Base-by-base conservation (phyloP, 176 grass and related monocot genomes). In the Triticum urartu region DNA sequence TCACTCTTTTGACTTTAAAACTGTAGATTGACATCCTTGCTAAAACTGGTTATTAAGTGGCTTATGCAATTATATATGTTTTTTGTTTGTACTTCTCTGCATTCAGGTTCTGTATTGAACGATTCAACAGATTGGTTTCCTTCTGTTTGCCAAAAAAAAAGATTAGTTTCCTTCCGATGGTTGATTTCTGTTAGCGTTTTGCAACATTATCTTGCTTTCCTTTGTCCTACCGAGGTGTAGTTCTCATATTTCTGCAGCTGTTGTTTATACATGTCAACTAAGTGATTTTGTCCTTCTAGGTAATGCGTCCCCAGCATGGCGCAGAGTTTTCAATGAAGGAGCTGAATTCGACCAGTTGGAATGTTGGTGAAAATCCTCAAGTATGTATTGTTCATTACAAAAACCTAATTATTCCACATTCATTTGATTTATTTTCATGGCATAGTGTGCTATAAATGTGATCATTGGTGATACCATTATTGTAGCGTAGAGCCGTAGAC, bases 341-440 rank as follows among this genome's bases (percentile, higher is more conserved):
- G 45, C 59, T 95, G 18, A 95, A 92, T 88, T 74, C 86, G 64
- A 77, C 18, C 42, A 80, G 84, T 48, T 95, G 93, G 93, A 95
- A 85, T 84, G 87, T 86, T 79, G 86, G 91, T 34, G 84, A 86
- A 75, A 72, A 68, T 81, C 93, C 86, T 89, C 68, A 91, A 34
- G 93, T 95, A 95, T 87, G 81, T 11, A 63, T 26, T 45, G 21
- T 40, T 56, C 50, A 30, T 79, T 21, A 13, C 15, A 18, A 45
- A 77, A 38, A 38, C 4, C 17, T 63, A 8, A 64, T 70, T 52
- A 20, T 89, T 80, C 11, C 0, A 4, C 66, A 59, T 78, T 10
- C 24, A 59, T 83, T 45, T 58, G 0, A 13, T 79, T 54, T 33
- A 83, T 33, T 83, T 86, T 75, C 21, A 73, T 75, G 14, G 21